These are phyloP conservation scores for Sabuloglossum arenarium DNA, from an alignment of 495 filamentous ascomycete species.

Conservation along the genomic window DNA sequence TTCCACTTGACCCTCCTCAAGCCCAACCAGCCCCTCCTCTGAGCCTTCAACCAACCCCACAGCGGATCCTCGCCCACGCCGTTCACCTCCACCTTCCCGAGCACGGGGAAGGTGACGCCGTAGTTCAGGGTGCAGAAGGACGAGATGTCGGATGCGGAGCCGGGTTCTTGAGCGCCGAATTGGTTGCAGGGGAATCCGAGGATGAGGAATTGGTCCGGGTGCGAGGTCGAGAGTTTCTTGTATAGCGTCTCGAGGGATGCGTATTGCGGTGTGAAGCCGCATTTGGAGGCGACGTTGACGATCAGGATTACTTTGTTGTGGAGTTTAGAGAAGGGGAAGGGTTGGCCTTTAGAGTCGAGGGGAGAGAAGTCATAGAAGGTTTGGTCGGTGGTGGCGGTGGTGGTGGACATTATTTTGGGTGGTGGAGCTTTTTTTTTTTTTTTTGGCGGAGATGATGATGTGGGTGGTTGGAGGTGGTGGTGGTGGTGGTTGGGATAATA, in stretches of 20 bases:
- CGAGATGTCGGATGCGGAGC: constrained; percentile 76
- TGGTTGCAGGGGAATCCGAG: constrained; percentile 98
- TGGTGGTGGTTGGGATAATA: no score
- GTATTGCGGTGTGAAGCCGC: constrained; percentile 97
- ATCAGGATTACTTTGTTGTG: constrained; percentile 83
- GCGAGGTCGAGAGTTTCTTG: constrained; percentile 43
- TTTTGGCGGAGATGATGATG: no score
- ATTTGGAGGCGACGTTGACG: constrained; percentile 98
- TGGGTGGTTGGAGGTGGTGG: no score
- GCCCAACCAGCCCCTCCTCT: constrained; percentile 66
- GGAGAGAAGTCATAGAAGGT: neutral
- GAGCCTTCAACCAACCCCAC: constrained; percentile 52
- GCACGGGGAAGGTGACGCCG: constrained; percentile 79
- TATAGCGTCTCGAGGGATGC: constrained; percentile 78
- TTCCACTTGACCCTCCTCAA: constrained; percentile 90
- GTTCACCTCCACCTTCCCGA: constrained; percentile 87
- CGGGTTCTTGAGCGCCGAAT: constrained; percentile 80
- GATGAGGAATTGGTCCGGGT: constrained; percentile 61
- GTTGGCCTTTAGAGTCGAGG: constrained; percentile 23
- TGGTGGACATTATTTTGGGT: constrained; percentile 21
- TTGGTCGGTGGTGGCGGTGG: constrained; percentile 17
- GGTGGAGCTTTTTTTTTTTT: neutral
- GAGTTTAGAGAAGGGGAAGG: constrained; percentile 44
- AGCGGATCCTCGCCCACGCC: constrained; percentile 43
- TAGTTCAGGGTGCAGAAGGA: constrained; percentile 87